phyloP scores from a whole-genome alignment of 371 early-diverging fungal species.

The Vairimorpha necatrix region DNA sequence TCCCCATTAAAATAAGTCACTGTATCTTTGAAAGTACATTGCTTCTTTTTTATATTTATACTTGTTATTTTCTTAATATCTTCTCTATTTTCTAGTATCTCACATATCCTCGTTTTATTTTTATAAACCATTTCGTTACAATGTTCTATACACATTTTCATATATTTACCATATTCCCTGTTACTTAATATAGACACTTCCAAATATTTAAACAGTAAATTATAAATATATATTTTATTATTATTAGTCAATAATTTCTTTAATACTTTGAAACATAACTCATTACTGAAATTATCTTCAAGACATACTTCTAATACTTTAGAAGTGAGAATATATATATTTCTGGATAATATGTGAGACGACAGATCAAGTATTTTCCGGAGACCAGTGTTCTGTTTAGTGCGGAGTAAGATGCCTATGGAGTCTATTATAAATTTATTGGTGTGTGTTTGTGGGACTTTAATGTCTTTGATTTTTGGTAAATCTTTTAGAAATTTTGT shows the following conservation, averaged over 20 bases:
- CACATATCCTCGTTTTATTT: background rate
- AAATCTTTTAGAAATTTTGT: too few species aligned
- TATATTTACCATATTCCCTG: background rate
- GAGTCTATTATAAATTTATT: background rate
- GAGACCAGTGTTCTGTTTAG: constrained; percentile 4
- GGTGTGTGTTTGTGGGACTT: background rate
- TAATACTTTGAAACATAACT: background rate
- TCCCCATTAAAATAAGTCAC: background rate
- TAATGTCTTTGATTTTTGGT: background rate
- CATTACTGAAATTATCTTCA: constrained; percentile 2
- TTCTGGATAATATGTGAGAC: background rate
- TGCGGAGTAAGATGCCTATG: background rate
- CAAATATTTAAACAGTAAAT: background rate
- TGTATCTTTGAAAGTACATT: background rate
- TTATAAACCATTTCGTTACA: background rate
- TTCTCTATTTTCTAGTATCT: background rate
- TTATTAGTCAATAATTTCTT: background rate
- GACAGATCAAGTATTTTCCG: background rate
- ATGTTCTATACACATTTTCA: background rate
- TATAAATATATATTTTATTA: background rate
- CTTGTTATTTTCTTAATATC: background rate
- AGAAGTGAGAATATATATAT: background rate
- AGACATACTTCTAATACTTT: background rate
- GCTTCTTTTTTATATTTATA: background rate
- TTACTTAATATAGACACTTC: background rate